Conservation (phyloP, 805 yeast genomes). For the Lachancea meyersii region DNA sequence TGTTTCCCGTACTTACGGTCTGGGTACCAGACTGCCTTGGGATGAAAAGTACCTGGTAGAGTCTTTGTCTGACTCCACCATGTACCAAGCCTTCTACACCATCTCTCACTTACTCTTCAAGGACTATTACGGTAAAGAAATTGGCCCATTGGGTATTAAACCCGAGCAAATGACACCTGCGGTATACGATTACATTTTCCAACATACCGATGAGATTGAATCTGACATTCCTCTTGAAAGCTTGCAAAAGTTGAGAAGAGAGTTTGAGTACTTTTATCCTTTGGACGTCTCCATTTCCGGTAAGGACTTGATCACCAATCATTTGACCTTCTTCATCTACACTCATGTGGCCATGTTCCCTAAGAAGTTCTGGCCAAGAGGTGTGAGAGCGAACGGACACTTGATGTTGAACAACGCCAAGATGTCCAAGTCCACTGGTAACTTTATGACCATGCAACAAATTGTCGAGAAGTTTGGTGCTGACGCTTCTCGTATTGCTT, state of each 20-base stretch:
- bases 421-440: slow-evolving; percentile 98
- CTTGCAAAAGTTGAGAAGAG: slow-evolving; percentile 74
- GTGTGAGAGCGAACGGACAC: slow-evolving; percentile 94
- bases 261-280: slow-evolving; percentile 95
- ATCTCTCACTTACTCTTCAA: slow-evolving; percentile 78
- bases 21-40: slow-evolving; percentile 96
- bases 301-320: slow-evolving; percentile 95
- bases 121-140: slow-evolving; percentile 73
- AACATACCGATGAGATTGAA: slow-evolving; percentile 54
- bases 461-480: slow-evolving; percentile 88
- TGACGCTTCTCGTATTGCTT: slow-evolving; percentile 93
- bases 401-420: slow-evolving; percentile 90
- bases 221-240: slow-evolving; percentile 59
- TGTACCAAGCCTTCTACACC: slow-evolving; percentile 93
- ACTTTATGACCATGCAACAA: slow-evolving; percentile 85
- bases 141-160: slow-evolving; percentile 66
- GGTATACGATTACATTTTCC: slow-evolving; percentile 86
- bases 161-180: slow-evolving; percentile 88
- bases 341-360: slow-evolving; percentile 91
- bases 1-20: slow-evolving; percentile 90
- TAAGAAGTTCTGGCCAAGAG: slow-evolving; percentile 84
- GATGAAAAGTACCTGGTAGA: slow-evolving; percentile 90
- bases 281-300: slow-evolving; percentile 89
- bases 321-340: slow-evolving; percentile 91
- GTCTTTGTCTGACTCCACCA: slow-evolving; percentile 90